Evolutionary conservation across 371 early-diverging fungal genomes (phyloP).

Genomic region (Lichtheimia ornata): DNA sequence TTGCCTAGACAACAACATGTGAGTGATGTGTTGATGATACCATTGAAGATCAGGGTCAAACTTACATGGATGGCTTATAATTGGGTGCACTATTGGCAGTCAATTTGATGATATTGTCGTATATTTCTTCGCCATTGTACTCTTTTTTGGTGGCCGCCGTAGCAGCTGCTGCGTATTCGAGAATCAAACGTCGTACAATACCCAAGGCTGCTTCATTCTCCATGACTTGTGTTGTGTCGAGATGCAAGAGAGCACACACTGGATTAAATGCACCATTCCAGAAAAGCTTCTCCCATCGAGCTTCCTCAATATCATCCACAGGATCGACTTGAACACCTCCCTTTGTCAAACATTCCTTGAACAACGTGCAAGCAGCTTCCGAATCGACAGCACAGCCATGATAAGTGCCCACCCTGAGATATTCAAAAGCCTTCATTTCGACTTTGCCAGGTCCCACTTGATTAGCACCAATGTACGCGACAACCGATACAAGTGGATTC

Average conservation of each 20-base stretch:
- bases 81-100: slow-evolving; percentile 34
- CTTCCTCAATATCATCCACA: slow-evolving; percentile 62
- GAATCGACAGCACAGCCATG: slow-evolving; percentile 22
- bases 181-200: slow-evolving; percentile 58
- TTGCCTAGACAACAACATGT: slow-evolving; percentile 22
- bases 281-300: slow-evolving; percentile 81
- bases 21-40: neutral
- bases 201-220: slow-evolving; percentile 49
- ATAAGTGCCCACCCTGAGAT: slow-evolving; percentile 31
- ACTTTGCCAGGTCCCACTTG: slow-evolving; percentile 69
- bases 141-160: slow-evolving; percentile 50
- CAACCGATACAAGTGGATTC: slow-evolving; percentile 70
- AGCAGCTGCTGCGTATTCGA: slow-evolving; percentile 56
- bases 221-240: slow-evolving; percentile 63
- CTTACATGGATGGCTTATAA: slow-evolving; percentile 68
- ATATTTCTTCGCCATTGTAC: slow-evolving; percentile 39
- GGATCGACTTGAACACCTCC: slow-evolving; percentile 52
- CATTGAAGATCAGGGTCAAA: neutral
- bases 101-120: slow-evolving; percentile 48
- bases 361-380: slow-evolving; percentile 20
- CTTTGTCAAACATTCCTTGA: slow-evolving; percentile 38
- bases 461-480: slow-evolving; percentile 75
- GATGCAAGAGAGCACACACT: slow-evolving; percentile 66
- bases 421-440: slow-evolving; percentile 35
- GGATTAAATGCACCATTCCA: slow-evolving; percentile 85